Evolutionary conservation across 495 filamentous ascomycete genomes (phyloP), one percentile per base, ranked within the genome.

Genomic region (Podospora didyma): DNA sequence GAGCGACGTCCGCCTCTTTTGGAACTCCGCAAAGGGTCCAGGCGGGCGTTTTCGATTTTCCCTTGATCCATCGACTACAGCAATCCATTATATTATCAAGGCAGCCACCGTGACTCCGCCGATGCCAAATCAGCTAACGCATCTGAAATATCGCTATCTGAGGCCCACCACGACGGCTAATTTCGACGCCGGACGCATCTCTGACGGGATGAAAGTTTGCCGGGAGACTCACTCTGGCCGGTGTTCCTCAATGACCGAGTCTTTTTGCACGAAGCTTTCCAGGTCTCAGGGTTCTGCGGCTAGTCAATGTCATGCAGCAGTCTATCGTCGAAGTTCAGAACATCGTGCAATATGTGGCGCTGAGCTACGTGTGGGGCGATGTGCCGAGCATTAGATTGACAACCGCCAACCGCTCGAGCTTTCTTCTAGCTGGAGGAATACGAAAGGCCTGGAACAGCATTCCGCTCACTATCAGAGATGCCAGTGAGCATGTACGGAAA

Each of bases 361-460:
- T 60, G 23, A 60, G 57, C 34, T 60, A 60, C 26, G 57, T 60
- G 7, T 60, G 57, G 57, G 52, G 57, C 31, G 12, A 14, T 14
- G 34, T 49, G 12, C 2, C 57, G 44, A 60, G 9, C 19, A 21
- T 56, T 20, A 22, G 51, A 19, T 45, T 60, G 5, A 49, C 52
- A 17, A 56, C 41, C 4, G 10, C 28, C 11, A 49, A 56, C 19
- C 23, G 24, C 9, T 24, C n/a, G n/a, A 41, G 39, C 17, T 19
- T 42, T 20, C 3, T 49, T 26, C 46, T 55, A 1, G 12, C 26
- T 10, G 41, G 45, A 54, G 24, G 17, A 24, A 7, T 53, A 21
- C 3, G 23, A 2, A 22, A 53, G 10, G 39, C 23, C 2, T 41
- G 20, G 20, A 6, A 45, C 7, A 12, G n/a, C 17, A 21, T 61